These are phyloP conservation scores for Nakazawaea wyomingensis DNA, from an alignment of 805 yeast species.

Conservation along the genomic window DNA sequence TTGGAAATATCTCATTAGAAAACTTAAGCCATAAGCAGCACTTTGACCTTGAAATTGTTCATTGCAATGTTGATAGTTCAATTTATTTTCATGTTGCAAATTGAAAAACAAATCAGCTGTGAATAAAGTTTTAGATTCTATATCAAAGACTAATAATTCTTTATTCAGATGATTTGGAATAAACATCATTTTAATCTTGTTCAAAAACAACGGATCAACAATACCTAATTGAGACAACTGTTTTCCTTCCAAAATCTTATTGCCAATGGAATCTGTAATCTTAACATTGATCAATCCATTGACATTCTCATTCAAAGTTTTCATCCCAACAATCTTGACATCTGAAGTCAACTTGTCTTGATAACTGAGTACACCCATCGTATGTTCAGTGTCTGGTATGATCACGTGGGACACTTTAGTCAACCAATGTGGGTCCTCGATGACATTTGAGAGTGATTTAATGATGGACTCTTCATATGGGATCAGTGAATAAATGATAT, in stretches of 20 bases:
- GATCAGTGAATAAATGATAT: slow-evolving; percentile 53
- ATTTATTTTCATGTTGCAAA: slow-evolving; percentile 36
- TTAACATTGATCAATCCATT: slow-evolving; percentile 34
- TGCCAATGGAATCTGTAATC: slow-evolving; percentile 30
- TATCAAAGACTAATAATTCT: slow-evolving; percentile 51
- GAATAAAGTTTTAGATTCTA: slow-evolving; percentile 40
- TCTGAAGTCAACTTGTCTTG: slow-evolving; percentile 42
- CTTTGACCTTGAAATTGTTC: slow-evolving; percentile 39
- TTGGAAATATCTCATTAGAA: slow-evolving; percentile 33
- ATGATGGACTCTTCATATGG: slow-evolving; percentile 47
- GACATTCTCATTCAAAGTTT: slow-evolving; percentile 31
- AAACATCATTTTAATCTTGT: slow-evolving; percentile 49
- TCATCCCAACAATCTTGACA: slow-evolving; percentile 51
- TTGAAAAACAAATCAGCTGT: slow-evolving; percentile 62
- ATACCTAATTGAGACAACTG: slow-evolving; percentile 30
- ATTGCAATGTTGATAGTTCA: slow-evolving; percentile 24
- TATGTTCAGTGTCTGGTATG: slow-evolving; percentile 62
- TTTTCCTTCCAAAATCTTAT: slow-evolving; percentile 26
- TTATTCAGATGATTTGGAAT: slow-evolving; percentile 53
- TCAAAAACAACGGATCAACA: slow-evolving; percentile 24
- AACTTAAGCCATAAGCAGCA: slow-evolving; percentile 41
- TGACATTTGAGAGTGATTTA: slow-evolving; percentile 30
- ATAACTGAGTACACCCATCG: slow-evolving; percentile 54
- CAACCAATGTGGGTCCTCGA: slow-evolving; percentile 28
- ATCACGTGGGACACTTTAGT: slow-evolving; percentile 43